Conservation (phyloP, 2,329 filamentous ascomycete genomes). For the Fusarium ambrosium region DNA sequence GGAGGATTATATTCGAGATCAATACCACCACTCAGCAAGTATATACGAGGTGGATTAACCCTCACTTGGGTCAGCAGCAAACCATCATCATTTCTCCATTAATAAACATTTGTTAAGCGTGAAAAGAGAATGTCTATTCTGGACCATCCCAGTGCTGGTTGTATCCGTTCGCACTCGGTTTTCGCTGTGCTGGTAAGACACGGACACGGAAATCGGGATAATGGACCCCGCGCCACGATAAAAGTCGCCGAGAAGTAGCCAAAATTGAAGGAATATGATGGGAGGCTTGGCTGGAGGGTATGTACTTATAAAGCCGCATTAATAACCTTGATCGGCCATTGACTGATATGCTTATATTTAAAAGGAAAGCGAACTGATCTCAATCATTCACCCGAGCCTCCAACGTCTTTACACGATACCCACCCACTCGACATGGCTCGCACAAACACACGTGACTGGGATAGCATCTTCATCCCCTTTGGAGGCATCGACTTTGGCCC, state of each 20-base stretch:
- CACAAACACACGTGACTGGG: slow-evolving; percentile 17
- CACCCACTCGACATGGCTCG: slow-evolving; percentile 16
- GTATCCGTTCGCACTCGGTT: not conserved
- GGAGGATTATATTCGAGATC: not conserved
- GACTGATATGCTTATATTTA: not conserved
- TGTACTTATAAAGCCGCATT: not conserved
- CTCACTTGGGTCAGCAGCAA: not conserved
- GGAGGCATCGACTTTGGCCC: slow-evolving; percentile 25
- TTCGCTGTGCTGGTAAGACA: not conserved
- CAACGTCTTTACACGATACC: not conserved
- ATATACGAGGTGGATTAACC: not conserved
- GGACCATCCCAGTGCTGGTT: too few species aligned
- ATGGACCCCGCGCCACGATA: slow-evolving; percentile 1
- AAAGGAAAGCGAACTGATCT: not conserved
- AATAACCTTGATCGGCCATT: not conserved
- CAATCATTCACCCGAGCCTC: not conserved
- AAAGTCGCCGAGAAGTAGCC: slow-evolving; percentile 11
- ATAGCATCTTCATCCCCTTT: slow-evolving; percentile 17
- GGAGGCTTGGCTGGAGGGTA: not conserved
- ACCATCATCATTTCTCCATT: not conserved
- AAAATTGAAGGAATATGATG: not conserved
- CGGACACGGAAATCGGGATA: slow-evolving; percentile 10
- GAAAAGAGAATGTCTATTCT: not conserved
- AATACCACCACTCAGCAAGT: not conserved
- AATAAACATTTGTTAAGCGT: not conserved